phyloP scores from a whole-genome alignment of 164 flowering plant genomes.

The Magnolia officinalis region DNA sequence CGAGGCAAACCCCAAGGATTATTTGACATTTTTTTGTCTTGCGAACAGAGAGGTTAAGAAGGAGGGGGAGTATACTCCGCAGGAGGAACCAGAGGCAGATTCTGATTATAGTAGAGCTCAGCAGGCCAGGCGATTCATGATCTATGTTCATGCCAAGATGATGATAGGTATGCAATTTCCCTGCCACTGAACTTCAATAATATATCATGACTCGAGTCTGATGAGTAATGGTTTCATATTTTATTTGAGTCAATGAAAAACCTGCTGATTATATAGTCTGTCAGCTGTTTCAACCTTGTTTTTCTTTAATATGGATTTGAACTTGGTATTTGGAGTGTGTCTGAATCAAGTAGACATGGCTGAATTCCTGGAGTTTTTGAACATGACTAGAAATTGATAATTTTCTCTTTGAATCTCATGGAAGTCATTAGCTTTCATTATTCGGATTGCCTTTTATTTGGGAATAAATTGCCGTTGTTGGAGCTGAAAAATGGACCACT shows the following conservation, averaged over 20 bases:
- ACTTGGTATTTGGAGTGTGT: constrained; percentile 49
- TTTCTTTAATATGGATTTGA: too few relatives aligned
- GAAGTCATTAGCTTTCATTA: constrained; percentile 32
- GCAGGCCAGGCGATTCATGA: constrained; percentile 53
- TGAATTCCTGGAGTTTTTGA: constrained; percentile 36
- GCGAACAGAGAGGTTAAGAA: constrained; percentile 52
- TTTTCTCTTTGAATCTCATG: constrained; percentile 75
- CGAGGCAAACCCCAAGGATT: constrained; percentile 45
- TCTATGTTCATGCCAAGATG: constrained; percentile 72
- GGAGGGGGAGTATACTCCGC: constrained; percentile 44
- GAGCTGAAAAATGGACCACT: constrained; percentile 53
- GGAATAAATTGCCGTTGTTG: background rate
- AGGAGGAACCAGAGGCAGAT: constrained; percentile 43
- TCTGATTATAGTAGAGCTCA: constrained; percentile 54
- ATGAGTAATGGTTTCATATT: too few relatives aligned
- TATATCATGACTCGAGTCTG: too few relatives aligned
- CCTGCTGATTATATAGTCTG: too few relatives aligned
- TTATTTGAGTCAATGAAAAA: too few relatives aligned
- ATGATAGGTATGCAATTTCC: constrained; percentile 53
- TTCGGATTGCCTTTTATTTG: too few relatives aligned
- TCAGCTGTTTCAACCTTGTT: too few relatives aligned
- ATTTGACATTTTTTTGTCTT: constrained; percentile 62
- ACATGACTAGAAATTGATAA: too few relatives aligned
- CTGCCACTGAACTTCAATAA: too few relatives aligned
- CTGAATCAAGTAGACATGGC: constrained; percentile 57